Evolutionary conservation across 2,329 filamentous ascomycete genomes (phyloP).

Genomic region (Claviceps capensis): DNA sequence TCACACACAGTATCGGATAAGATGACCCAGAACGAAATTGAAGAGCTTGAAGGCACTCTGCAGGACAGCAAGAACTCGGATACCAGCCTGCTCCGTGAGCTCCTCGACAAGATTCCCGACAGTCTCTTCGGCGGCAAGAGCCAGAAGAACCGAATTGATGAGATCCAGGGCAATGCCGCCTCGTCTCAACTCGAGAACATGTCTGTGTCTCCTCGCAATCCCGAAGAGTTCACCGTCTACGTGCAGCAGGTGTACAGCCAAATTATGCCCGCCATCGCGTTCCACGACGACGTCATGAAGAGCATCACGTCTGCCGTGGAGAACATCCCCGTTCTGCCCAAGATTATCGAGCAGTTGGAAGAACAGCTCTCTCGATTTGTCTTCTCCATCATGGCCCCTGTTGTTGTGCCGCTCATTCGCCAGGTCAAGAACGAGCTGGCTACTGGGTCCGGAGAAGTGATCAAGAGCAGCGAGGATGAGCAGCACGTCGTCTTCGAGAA

Average conservation of each 20-base stretch:
- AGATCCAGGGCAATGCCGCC: slow-evolving; percentile 64
- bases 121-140: slow-evolving; percentile 67
- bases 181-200: slow-evolving; percentile 64
- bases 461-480: slow-evolving; percentile 69
- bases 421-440: slow-evolving; percentile 81
- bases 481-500: slow-evolving; percentile 81
- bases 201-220: slow-evolving; percentile 60
- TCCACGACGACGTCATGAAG: slow-evolving; percentile 81
- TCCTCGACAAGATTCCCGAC: slow-evolving; percentile 69
- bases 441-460: slow-evolving; percentile 76
- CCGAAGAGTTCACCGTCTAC: slow-evolving; percentile 73
- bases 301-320: slow-evolving; percentile 65
- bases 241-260: slow-evolving; percentile 59
- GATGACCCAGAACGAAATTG: slow-evolving; percentile 77
- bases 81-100: slow-evolving; percentile 61
- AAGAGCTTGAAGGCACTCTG: slow-evolving; percentile 77
- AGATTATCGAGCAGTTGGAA: slow-evolving; percentile 74
- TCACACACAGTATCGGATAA: slow-evolving; percentile 62
- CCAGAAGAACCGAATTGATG: slow-evolving; percentile 60
- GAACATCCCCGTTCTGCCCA: slow-evolving; percentile 71
- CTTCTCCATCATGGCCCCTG: slow-evolving; percentile 82
- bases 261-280: slow-evolving; percentile 80
- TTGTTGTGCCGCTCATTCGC: slow-evolving; percentile 69
- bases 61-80: slow-evolving; percentile 48
- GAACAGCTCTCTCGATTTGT: slow-evolving; percentile 82